These are phyloP conservation scores for Psilocybe cubensis DNA, from an alignment of 768 basidiomycete genomes.

Conservation along the genomic window DNA sequence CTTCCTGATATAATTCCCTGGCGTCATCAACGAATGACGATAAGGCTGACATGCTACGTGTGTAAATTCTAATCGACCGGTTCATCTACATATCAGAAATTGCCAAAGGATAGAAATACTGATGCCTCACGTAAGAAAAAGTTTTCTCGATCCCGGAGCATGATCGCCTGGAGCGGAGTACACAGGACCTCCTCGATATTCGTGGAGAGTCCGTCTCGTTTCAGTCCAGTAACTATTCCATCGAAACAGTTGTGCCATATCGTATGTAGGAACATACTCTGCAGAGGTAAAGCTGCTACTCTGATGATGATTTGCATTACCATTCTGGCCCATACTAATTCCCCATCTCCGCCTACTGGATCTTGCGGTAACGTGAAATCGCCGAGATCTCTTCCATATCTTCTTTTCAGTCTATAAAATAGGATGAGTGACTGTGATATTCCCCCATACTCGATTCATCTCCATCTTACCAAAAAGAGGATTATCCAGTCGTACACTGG, in stretches of 20 bases:
- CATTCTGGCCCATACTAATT: constrained; percentile 22
- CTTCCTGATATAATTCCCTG: constrained; percentile 38
- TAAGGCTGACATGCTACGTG: constrained; percentile 40
- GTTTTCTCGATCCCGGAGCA: constrained; percentile 16
- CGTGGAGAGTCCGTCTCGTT: constrained; percentile 28
- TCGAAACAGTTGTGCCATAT: constrained; percentile 42
- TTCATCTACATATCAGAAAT: no score
- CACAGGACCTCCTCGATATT: constrained; percentile 8
- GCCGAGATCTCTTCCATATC: constrained; percentile 42
- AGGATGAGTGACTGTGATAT: no score
- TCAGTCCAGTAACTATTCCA: constrained; percentile 50
- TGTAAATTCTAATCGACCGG: constrained; percentile 40
- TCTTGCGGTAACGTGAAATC: constrained; percentile 43
- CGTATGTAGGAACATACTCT: constrained; percentile 45
- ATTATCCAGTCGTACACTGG: constrained; percentile 46
- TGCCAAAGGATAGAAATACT: no score
- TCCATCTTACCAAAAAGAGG: constrained; percentile 35
- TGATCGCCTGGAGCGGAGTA: background rate
- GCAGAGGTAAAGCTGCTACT: constrained; percentile 28
- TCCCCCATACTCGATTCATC: background rate
- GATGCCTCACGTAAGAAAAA: constrained; percentile 35
- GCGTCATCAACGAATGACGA: constrained; percentile 46
- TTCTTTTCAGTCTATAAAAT: constrained; percentile 39
- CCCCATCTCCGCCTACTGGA: constrained; percentile 42
- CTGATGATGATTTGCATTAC: constrained; percentile 12